Percentiles rank a stretch among this genome's conserved stretches.
These are phyloP conservation scores for Arachis hypogaea DNA, from an alignment of 306 rosid genomes.

Conservation along the genomic window DNA sequence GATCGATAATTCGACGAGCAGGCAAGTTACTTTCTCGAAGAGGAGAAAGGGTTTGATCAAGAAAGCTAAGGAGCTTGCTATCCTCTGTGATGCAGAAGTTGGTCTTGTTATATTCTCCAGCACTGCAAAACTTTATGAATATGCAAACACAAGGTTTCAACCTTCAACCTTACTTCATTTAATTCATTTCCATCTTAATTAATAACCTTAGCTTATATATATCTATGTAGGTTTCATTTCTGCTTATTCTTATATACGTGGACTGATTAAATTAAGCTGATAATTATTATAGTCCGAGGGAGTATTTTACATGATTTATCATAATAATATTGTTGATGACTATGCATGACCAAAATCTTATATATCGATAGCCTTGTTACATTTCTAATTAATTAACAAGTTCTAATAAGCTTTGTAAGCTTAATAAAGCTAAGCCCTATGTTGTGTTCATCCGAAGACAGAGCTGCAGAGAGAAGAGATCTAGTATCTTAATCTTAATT, in stretches of 20 bases:
- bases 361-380: too few species aligned
- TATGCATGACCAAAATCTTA: not conserved
- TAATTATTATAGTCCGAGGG: not conserved
- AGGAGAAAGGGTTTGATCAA: slow-evolving; percentile 89
- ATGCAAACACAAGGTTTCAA: slow-evolving; percentile 69
- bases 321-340: not conserved
- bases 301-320: not conserved
- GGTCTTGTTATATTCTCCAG: slow-evolving; percentile 78
- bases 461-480: too few species aligned
- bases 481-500: too few species aligned
- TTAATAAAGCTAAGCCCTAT: not conserved
- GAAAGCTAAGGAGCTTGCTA: slow-evolving; percentile 82
- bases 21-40: slow-evolving; percentile 96
- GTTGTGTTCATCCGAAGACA: not conserved
- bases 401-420: not conserved
- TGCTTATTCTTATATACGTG: not conserved
- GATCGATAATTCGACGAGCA: slow-evolving; percentile 74
- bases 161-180: not conserved
- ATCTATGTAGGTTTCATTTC: too few species aligned
- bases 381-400: too few species aligned
- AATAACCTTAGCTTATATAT: too few species aligned
- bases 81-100: slow-evolving; percentile 88
- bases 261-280: not conserved
- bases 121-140: slow-evolving; percentile 79
- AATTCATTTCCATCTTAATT: not conserved